Evolutionary conservation across 1,284 basidiomycete genomes (phyloP), one percentile per base, ranked within the genome.

Genomic region (Fomitopsis betulina): DNA sequence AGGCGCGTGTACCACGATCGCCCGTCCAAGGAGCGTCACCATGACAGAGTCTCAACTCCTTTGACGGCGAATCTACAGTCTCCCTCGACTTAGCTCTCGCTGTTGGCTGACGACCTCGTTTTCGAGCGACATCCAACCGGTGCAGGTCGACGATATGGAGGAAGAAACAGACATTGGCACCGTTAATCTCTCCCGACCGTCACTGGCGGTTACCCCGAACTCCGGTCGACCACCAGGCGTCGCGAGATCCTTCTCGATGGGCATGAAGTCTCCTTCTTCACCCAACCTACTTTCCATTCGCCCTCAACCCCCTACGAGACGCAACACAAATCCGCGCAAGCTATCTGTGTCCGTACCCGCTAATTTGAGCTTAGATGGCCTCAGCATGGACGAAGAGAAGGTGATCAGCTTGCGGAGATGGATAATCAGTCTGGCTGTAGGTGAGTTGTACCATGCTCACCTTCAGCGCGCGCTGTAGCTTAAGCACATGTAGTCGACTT

Each of bases 361-460:
- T 10, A 61, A 51, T 13, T 39, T 62, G 39, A 68, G 63, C 47
- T 56, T 74, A 15, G 67, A 70, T 25, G 67, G 67, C 13, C 63
- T 73, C n/a, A 59, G 68, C 3, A 72, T 92, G 47, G 77, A 84
- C 23, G 65, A 73, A 0, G 78, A 77, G 9, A 80, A 80, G 27
- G 65, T 84, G 2, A 64, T 66, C 13, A 80, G 73, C 50, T 79
- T 96, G 72, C 77, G 79, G 32, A 75, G 88, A 59, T 96, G 92
- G 93, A 84, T 91, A n/a, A 72, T 91, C 63, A 84, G 87, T 21
- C 79, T 95, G 55, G 88, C 85, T 27, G 79, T 94, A 56, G 93
- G 93, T 65, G 76, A 70, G 56, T 43, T 39, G 53, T 35, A 5
- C 35, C 52, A 19, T 40, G 35, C 40, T 15, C 33, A 17, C 55